Percentiles rank a stretch among this genome's conserved stretches.
Evolutionary conservation across 805 yeast species (phyloP).

Genomic region (Metschnikowia proteae): DNA sequence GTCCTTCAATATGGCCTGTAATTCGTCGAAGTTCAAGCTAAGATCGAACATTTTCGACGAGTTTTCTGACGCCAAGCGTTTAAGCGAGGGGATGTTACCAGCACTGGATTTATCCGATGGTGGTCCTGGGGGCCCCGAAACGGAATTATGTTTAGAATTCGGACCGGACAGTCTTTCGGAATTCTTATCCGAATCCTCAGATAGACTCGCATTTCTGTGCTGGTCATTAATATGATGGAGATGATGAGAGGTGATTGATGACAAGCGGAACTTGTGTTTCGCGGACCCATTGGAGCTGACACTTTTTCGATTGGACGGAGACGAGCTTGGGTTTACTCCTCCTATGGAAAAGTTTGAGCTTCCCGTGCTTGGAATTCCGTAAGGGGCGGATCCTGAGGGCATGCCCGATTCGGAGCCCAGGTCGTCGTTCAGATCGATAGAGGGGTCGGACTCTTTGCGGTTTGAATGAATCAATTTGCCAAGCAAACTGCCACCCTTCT

Average conservation of each 20-base stretch:
- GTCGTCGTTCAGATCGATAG: constrained; percentile 8
- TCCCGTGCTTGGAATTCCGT: constrained; percentile 16
- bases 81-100: neutral
- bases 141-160: constrained; percentile 11
- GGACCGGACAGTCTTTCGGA: constrained; percentile 14
- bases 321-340: neutral
- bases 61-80: constrained; percentile 3
- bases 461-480: constrained; percentile 38
- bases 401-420: neutral
- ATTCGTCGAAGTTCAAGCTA: constrained; percentile 47
- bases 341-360: constrained; percentile 14
- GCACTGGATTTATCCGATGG: neutral
- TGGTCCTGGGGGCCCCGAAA: constrained; percentile 13
- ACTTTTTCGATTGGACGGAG: constrained; percentile 8
- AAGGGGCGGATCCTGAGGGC: neutral
- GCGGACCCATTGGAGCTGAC: constrained; percentile 16
- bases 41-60: constrained; percentile 29
- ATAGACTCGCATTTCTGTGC: constrained; percentile 15
- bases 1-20: constrained; percentile 47
- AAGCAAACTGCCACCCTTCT: constrained; percentile 34
- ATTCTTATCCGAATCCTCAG: constrained; percentile 12
- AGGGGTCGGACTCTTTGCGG: constrained; percentile 29
- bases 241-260: constrained; percentile 33
- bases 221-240: constrained; percentile 1
- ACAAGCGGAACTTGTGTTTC: constrained; percentile 36